Evolutionary conservation across 139 green algal genomes (phyloP).

Genomic region (Nannochloris sp.): DNA sequence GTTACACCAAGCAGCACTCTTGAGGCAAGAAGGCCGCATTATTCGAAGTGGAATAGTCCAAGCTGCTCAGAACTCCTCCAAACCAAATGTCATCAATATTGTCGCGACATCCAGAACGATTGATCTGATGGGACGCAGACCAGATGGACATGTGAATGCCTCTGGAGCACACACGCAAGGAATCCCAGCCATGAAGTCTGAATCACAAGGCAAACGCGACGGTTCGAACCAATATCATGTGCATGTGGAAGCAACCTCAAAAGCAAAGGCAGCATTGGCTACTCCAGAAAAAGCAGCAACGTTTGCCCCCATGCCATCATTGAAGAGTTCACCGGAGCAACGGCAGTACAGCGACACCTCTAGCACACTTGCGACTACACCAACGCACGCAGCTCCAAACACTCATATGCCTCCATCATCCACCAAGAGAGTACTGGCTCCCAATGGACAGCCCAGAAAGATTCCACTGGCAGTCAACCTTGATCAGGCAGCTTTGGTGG

Average conservation of each 20-base stretch:
- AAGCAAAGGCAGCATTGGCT: not conserved
- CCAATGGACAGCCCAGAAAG: constrained; percentile 83
- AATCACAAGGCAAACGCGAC: not conserved
- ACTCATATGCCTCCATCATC: constrained; percentile 13
- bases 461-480: constrained; percentile 51
- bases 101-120: constrained; percentile 1
- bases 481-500: constrained; percentile 18
- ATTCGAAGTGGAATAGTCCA: not conserved
- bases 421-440: constrained; percentile 55
- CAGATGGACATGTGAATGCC: not conserved
- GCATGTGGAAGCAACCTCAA: not conserved
- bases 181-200: not conserved
- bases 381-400: not conserved
- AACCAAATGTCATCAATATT: constrained; percentile 4
- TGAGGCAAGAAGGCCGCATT: constrained; percentile 13
- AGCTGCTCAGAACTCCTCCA: not conserved
- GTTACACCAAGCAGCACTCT: constrained; percentile 40
- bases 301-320: constrained; percentile 4
- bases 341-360: not conserved
- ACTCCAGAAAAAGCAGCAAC: not conserved
- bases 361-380: not conserved
- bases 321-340: not conserved
- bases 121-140: constrained; percentile 2
- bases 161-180: not conserved
- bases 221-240: constrained; percentile 4